Conservation (phyloP, 2,329 filamentous ascomycete genomes). For the Aspergillus brasiliensis region DNA sequence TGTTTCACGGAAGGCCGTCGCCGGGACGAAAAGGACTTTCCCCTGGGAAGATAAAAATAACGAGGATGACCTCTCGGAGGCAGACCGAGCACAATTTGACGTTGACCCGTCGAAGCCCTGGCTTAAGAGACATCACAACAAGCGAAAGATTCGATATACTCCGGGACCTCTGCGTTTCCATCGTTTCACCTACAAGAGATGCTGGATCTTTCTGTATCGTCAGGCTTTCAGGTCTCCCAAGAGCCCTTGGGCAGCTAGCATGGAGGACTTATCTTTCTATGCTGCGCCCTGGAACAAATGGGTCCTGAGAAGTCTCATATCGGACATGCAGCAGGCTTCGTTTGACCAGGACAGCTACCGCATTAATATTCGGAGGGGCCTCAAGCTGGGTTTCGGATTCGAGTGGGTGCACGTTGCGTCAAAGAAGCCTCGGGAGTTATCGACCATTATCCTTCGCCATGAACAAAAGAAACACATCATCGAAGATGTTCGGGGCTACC, state of each 20-base stretch:
- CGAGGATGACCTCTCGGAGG: neutral
- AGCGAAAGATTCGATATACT: no score
- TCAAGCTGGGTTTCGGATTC: neutral
- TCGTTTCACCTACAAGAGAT: no score
- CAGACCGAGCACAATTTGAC: no score
- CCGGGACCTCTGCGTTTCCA: no score
- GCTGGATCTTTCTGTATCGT: no score
- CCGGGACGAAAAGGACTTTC: conserved; percentile 48
- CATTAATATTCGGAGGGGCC: neutral
- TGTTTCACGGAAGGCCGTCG: conserved; percentile 55
- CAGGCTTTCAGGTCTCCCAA: no score
- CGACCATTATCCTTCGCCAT: conserved; percentile 46
- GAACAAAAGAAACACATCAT: conserved; percentile 68
- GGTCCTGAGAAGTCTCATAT: neutral
- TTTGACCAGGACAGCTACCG: neutral
- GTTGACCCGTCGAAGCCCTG: no score
- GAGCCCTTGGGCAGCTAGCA: no score
- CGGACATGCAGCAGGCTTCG: neutral
- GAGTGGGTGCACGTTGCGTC: neutral
- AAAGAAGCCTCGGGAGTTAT: neutral
- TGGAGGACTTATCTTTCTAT: no score
- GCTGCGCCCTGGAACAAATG: neutral
- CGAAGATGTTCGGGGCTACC: conserved; percentile 74
- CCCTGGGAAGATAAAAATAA: conserved; percentile 5
- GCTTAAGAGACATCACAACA: no score